Evolutionary conservation across 352 stramenopile genomes (phyloP).

Genomic region (Achlya hypogyna): DNA sequence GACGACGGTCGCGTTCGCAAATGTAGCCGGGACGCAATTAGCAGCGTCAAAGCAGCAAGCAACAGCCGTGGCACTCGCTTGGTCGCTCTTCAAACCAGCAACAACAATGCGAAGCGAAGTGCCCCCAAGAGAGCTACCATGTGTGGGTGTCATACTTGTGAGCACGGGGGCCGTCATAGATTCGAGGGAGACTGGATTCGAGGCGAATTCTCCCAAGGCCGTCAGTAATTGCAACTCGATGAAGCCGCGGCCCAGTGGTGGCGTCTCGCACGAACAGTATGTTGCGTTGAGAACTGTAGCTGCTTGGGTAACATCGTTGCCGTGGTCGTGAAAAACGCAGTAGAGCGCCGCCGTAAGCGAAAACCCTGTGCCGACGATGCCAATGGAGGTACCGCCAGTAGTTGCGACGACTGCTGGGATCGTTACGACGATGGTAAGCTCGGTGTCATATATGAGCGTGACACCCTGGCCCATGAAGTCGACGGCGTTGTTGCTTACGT

Average conservation of each 20-base stretch:
- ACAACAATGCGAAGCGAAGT: background rate
- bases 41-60: conserved; percentile 4
- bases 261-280: background rate
- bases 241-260: background rate
- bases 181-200: background rate
- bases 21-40: background rate
- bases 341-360: conserved; percentile 20
- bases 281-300: conserved; percentile 23
- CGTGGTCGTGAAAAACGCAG: conserved; percentile 29
- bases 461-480: conserved; percentile 30
- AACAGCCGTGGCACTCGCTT: background rate
- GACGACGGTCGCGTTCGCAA: no score
- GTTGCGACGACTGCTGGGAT: conserved; percentile 24
- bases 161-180: background rate
- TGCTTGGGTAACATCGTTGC: conserved; percentile 17
- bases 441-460: conserved; percentile 31
- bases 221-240: background rate
- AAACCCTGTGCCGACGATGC: conserved; percentile 23
- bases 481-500: conserved; percentile 39
- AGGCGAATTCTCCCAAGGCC: background rate
- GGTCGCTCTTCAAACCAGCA: background rate
- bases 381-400: conserved; percentile 26
- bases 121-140: background rate
- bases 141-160: background rate
- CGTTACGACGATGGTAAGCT: conserved; percentile 22